A percentile compares a stretch with the other conserved stretches of the same genome.
These are phyloP conservation scores for Phoma sp. DNA, from an alignment of 2,329 filamentous ascomycete species.

Conservation along the genomic window DNA sequence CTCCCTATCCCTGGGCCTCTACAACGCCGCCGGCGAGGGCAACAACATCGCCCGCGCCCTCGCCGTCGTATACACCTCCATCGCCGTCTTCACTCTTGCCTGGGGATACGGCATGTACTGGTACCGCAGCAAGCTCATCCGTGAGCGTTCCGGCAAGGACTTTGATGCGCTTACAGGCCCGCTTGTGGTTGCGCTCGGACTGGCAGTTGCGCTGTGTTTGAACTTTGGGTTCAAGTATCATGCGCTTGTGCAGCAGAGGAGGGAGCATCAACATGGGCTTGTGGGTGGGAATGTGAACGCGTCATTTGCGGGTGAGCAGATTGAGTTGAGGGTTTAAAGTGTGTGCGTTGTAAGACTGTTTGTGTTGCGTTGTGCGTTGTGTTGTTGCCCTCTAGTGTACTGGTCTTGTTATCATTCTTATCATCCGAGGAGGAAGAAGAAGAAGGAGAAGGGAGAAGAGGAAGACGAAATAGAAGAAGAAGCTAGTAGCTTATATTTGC, in stretches of 20 bases:
- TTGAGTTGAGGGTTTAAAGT: constrained; percentile 19
- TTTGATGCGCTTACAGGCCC: constrained; percentile 91
- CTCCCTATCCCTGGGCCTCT: constrained; percentile 80
- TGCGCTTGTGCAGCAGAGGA: constrained; percentile 18
- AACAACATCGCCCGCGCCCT: constrained; percentile 78
- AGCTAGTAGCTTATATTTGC: too few species aligned
- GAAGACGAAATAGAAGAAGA: too few species aligned
- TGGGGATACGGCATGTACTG: constrained; percentile 91
- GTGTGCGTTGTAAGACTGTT: too few species aligned
- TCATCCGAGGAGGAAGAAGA: too few species aligned
- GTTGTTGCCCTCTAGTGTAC: too few species aligned
- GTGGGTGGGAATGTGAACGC: constrained; percentile 8
- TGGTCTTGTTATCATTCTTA: too few species aligned
- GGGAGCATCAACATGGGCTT: constrained; percentile 1
- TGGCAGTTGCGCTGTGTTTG: constrained; percentile 78
- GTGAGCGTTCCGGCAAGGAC: constrained; percentile 84
- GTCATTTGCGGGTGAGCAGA: constrained; percentile 20
- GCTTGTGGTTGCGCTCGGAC: constrained; percentile 77
- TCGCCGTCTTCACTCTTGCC: constrained; percentile 80
- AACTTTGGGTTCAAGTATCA: constrained; percentile 82
- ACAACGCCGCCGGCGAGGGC: constrained; percentile 79
- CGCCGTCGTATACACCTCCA: constrained; percentile 80
- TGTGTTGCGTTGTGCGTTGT: too few species aligned
- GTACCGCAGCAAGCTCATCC: constrained; percentile 77
- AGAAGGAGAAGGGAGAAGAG: too few species aligned